These are phyloP conservation scores for Inonotus hispidus DNA, from an alignment of 1,284 basidiomycete species.

Conservation along the genomic window DNA sequence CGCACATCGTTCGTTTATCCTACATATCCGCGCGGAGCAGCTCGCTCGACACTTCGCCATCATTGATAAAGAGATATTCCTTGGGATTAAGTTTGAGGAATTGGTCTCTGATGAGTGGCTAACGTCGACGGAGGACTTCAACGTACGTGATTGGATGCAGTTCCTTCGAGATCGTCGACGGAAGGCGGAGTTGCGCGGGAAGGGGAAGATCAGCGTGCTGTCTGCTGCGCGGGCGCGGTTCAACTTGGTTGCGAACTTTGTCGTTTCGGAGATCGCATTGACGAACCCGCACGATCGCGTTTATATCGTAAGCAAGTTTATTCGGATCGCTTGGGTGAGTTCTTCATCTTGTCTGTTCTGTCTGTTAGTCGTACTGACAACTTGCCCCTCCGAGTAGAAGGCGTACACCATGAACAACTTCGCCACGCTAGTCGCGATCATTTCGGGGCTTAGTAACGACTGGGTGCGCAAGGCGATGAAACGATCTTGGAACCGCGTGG, in stretches of 20 bases:
- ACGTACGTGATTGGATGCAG: slow-evolving; percentile 78
- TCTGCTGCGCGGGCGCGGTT: slow-evolving; percentile 81
- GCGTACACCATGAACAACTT: slow-evolving; percentile 79
- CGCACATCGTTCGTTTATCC: slow-evolving; percentile 62
- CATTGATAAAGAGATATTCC: slow-evolving; percentile 85
- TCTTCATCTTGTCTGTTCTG: slow-evolving; percentile 6
- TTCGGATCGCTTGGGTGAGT: slow-evolving; percentile 78
- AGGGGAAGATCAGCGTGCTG: slow-evolving; percentile 63
- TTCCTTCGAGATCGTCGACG: slow-evolving; percentile 73
- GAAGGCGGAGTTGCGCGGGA: slow-evolving; percentile 55
- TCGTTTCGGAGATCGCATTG: slow-evolving; percentile 72
- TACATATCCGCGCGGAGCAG: slow-evolving; percentile 50
- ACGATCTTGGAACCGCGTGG: slow-evolving; percentile 63
- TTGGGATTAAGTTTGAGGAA: slow-evolving; percentile 79
- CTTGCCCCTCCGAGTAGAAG: slow-evolving; percentile 49
- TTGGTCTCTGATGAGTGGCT: slow-evolving; percentile 69
- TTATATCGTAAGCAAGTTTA: slow-evolving; percentile 70
- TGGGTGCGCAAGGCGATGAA: slow-evolving; percentile 68
- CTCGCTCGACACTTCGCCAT: slow-evolving; percentile 79
- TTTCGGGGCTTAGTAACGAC: slow-evolving; percentile 71
- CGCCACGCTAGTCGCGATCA: slow-evolving; percentile 75
- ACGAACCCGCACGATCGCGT: slow-evolving; percentile 64
- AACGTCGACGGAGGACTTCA: slow-evolving; percentile 48
- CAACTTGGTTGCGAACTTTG: slow-evolving; percentile 82
- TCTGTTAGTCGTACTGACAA: slow-evolving; percentile 10